Conservation (phyloP, 139 green algal genomes). For the Asterochloris erici region DNA sequence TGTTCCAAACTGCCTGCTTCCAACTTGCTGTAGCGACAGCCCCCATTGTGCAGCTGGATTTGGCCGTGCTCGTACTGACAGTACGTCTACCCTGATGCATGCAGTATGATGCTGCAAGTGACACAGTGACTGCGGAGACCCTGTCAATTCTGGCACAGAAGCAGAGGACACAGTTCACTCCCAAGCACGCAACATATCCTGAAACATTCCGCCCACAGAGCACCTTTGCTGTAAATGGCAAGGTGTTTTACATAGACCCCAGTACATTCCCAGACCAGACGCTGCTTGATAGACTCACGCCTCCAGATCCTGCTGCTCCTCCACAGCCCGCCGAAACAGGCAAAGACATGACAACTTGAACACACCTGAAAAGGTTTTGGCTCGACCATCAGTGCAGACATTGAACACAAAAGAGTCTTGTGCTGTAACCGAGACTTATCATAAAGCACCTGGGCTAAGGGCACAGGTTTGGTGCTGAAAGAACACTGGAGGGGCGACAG, state of each 20-base stretch:
- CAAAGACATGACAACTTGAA: neutral
- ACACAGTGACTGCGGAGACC: slow-evolving; percentile 11
- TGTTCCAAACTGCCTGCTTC: too few species aligned
- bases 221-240: slow-evolving; percentile 29
- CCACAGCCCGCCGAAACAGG: neutral
- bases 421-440: neutral
- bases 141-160: slow-evolving; percentile 30
- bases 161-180: slow-evolving; percentile 5
- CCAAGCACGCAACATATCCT: slow-evolving; percentile 24
- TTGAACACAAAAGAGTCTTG: neutral
- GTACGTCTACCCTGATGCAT: slow-evolving; percentile 1
- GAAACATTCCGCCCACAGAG: slow-evolving; percentile 38
- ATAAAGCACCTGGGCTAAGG: neutral
- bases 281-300: slow-evolving; percentile 34
- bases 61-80: too few species aligned
- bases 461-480: neutral
- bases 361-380: neutral
- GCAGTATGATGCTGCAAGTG: neutral
- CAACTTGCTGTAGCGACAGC: too few species aligned
- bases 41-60: too few species aligned
- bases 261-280: slow-evolving; percentile 35
- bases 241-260: slow-evolving; percentile 36
- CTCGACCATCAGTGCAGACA: neutral
- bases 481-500: neutral
- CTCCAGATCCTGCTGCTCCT: slow-evolving; percentile 9